Evolutionary conservation across 1,139 yeast species (phyloP).

Genomic region (Nadsonia commutata): DNA sequence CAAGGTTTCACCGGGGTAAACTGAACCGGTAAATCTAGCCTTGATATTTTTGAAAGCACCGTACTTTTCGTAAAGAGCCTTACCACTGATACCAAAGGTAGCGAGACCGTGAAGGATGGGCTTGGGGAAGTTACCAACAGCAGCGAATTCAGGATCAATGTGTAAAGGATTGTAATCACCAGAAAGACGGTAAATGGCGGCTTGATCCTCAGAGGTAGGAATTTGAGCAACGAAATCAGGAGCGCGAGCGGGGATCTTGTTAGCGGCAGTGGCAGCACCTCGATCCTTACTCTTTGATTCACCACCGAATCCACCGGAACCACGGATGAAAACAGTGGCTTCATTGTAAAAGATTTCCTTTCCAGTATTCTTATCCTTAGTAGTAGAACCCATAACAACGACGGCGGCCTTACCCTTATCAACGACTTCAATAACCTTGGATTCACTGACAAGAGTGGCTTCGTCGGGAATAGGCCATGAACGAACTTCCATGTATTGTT

Average conservation of each 20-base stretch:
- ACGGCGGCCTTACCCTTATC: conserved; percentile 87
- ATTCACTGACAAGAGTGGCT: conserved; percentile 42
- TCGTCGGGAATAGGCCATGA: conserved; percentile 68
- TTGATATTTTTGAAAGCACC: conserved; percentile 79
- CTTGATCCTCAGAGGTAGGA: conserved; percentile 59
- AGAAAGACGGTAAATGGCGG: conserved; percentile 78
- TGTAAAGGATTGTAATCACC: conserved; percentile 95
- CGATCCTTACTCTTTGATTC: conserved; percentile 40
- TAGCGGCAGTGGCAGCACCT: conserved; percentile 46
- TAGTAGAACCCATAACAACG: conserved; percentile 59
- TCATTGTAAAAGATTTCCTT: conserved; percentile 66
- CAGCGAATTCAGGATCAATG: conserved; percentile 83
- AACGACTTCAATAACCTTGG: conserved; percentile 54
- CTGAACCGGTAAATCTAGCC: conserved; percentile 83
- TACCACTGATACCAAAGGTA: conserved; percentile 70
- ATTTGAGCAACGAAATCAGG: conserved; percentile 58
- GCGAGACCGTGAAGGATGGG: conserved; percentile 94
- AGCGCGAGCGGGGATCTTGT: conserved; percentile 44
- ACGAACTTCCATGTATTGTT: conserved; percentile 72
- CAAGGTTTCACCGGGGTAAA: conserved; percentile 93
- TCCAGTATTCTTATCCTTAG: conserved; percentile 56
- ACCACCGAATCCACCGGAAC: conserved; percentile 43
- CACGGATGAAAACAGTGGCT: conserved; percentile 75
- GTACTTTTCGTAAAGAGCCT: conserved; percentile 60
- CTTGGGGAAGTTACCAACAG: conserved; percentile 69